These are phyloP conservation scores for Hydnomerulius pinastri DNA, from an alignment of 768 basidiomycete species.

Conservation along the genomic window DNA sequence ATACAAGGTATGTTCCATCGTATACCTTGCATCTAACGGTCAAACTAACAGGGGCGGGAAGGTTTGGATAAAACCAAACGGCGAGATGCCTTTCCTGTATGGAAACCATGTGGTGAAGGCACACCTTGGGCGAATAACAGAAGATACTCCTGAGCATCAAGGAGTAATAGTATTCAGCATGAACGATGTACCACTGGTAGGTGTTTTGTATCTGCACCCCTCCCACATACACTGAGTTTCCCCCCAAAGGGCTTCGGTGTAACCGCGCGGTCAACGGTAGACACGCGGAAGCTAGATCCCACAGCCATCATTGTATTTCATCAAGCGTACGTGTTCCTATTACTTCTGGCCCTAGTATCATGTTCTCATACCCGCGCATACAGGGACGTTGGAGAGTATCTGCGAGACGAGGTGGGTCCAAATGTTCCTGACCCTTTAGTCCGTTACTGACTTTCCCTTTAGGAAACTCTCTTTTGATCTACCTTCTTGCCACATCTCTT, in stretches of 20 bases:
- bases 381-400: slow-evolving; percentile 97
- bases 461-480: slow-evolving; percentile 80
- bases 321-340: slow-evolving; percentile 66
- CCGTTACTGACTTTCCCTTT: slow-evolving; percentile 16
- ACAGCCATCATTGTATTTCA: slow-evolving; percentile 98
- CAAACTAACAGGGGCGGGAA: slow-evolving; percentile 30
- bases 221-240: slow-evolving; percentile 9
- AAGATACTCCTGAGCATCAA: slow-evolving; percentile 98
- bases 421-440: neutral
- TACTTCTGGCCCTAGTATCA: neutral
- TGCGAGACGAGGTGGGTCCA: slow-evolving; percentile 84
- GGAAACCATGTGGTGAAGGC: slow-evolving; percentile 99
- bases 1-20: slow-evolving; percentile 71
- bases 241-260: slow-evolving; percentile 88
- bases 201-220: slow-evolving; percentile 15
- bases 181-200: slow-evolving; percentile 89
- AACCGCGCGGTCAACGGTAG: slow-evolving; percentile 91
- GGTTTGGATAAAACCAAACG: slow-evolving; percentile 99
- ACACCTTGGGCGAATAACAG: slow-evolving; percentile 97
- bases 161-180: slow-evolving; percentile 97
- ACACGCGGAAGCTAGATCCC: slow-evolving; percentile 96
- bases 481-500: neutral
- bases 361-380: slow-evolving; percentile 5
- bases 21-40: neutral
- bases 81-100: slow-evolving; percentile 99